Base-by-base conservation (phyloP, 768 basidiomycete genomes). In the Melanogaster broomeanus region DNA sequence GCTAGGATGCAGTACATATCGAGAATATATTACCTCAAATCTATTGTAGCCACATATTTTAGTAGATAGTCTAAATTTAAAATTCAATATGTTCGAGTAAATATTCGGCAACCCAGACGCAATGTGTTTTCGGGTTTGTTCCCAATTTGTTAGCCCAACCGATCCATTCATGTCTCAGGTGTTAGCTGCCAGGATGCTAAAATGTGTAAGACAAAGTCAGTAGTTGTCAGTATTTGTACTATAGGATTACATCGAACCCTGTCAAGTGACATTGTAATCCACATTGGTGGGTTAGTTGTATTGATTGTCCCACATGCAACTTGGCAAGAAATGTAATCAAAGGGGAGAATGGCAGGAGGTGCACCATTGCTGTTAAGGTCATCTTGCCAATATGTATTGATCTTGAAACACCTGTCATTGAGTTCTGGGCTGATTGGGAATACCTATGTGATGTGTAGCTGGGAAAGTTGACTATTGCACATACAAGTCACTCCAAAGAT, bases 211-310 rank as follows among this genome's bases (percentile, higher is more conserved):
- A 30, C 11, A 30, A 11, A 30, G 10, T 30, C 30, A 30, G 9
- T 30, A 8, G 30, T 30, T 30, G 7, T 8, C 10, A 11, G 8
- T 30, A 3, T 30, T 30, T 6, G 7, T 8, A 30, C 30, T 9
- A 11, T 30, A 30, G 7, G 30, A 31, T 31, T 31, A 31, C 13
- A 31, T n/a, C n/a, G n/a, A n/a, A 46, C 45, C 28, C 45, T 9
- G 24, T 46, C 45, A 44, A 64, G 48, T 9, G 61, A 45, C 15
- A 44, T 46, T 11, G 61, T 64, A 2, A 64, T 59, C 63, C 63
- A 64, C 6, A 62, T 19, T 15, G 24, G 38, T 15, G 56, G 59
- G 0, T 38, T n/a, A 12, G 51, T 56, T 5, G 51, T 45, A 6
- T 27, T 15, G 6, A 62, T 28, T 11, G 28, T 34, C 0, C 61